Percentiles rank a stretch among this genome's conserved stretches.
phyloP scores from a whole-genome alignment of 2,329 filamentous ascomycete genomes.

The Claviceps monticola region DNA sequence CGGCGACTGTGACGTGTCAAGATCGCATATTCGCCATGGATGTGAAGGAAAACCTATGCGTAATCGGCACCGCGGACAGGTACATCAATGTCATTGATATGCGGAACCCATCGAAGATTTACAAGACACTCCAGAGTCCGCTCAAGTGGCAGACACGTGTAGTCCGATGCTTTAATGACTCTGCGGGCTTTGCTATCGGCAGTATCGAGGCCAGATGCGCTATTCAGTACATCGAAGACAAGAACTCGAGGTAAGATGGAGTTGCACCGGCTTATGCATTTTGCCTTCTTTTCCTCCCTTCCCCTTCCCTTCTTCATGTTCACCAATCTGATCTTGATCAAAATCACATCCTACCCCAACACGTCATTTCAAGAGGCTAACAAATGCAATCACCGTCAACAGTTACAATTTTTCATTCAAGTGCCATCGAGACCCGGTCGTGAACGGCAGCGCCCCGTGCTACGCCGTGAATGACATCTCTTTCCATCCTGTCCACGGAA shows the following conservation, averaged over 20 bases:
- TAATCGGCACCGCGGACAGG: constrained; percentile 84
- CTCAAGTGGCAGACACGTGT: constrained; percentile 97
- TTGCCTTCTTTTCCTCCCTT: too few relatives aligned
- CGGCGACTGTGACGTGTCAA: constrained; percentile 52
- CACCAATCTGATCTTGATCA: too few relatives aligned
- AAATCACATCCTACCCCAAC: too few relatives aligned
- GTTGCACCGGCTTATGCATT: not conserved
- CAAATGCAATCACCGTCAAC: not conserved
- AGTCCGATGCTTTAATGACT: constrained; percentile 88
- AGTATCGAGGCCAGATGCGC: constrained; percentile 95
- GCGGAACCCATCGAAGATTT: constrained; percentile 75
- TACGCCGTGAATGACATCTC: constrained; percentile 91
- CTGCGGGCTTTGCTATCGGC: constrained; percentile 83
- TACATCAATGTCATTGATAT: constrained; percentile 95
- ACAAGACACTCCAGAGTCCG: constrained; percentile 91
- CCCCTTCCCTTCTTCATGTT: too few relatives aligned
- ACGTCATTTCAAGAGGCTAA: not conserved
- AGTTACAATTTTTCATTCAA: constrained; percentile 98
- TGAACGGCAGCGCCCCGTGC: constrained; percentile 70
- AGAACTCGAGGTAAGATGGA: constrained; percentile 54
- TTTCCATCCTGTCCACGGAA: constrained; percentile 92
- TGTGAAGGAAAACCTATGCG: constrained; percentile 73
- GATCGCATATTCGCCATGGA: constrained; percentile 88
- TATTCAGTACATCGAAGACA: constrained; percentile 96
- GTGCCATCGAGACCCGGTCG: constrained; percentile 76